A percentile compares a stretch with the other conserved stretches of the same genome.
These are phyloP conservation scores for Gracilaria gracilis DNA, from an alignment of 23 red algal species.

Conservation along the genomic window DNA sequence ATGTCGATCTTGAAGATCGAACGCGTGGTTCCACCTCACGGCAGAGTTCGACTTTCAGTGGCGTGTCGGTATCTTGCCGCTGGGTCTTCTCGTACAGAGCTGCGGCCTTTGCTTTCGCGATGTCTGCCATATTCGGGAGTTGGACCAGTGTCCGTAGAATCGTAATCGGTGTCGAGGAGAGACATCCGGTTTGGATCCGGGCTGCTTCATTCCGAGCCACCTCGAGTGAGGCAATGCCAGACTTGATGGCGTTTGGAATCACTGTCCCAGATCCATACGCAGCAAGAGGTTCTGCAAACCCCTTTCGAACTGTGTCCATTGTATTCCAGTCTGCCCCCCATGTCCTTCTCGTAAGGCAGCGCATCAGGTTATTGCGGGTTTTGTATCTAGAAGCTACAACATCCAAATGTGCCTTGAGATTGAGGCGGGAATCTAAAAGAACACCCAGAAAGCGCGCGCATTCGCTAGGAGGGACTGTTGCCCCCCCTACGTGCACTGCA, in stretches of 20 bases:
- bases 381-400: not conserved
- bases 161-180: not conserved
- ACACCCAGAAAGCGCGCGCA: not conserved
- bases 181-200: not conserved
- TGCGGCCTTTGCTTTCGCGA: not conserved
- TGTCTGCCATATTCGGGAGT: not conserved
- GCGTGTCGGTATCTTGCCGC: not conserved
- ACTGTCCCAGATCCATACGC: not conserved
- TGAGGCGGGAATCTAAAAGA: not conserved
- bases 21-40: not conserved
- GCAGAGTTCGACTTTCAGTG: not conserved
- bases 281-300: not conserved
- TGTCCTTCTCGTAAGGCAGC: not conserved
- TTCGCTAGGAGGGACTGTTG: not conserved
- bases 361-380: not conserved
- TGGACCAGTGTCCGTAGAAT: not conserved
- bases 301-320: not conserved
- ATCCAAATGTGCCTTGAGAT: not conserved
- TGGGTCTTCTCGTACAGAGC: not conserved
- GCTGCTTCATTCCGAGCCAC: not conserved
- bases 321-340: not conserved
- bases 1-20: not conserved
- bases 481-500: not conserved
- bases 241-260: not conserved
- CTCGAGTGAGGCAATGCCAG: not conserved